Conservation (phyloP, 2,329 filamentous ascomycete species). For the Colletotrichum incanum region DNA sequence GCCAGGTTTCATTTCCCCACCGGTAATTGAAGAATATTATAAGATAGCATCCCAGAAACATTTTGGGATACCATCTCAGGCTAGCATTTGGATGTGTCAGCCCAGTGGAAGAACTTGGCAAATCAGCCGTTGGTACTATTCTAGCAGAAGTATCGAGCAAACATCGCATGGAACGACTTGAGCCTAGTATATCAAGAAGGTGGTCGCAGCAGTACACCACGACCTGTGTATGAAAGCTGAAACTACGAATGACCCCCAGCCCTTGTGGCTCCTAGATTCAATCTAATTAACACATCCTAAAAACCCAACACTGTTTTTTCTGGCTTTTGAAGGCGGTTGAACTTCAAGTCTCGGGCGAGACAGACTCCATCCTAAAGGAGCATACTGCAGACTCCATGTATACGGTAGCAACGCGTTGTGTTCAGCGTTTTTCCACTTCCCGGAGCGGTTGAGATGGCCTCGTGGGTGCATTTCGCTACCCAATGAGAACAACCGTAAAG, state of each 20-base stretch:
- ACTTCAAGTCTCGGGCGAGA: neutral
- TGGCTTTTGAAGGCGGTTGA: neutral
- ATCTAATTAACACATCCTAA: neutral
- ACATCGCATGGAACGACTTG: neutral
- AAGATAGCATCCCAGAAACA: neutral
- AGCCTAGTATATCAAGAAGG: neutral
- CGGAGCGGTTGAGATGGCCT: neutral
- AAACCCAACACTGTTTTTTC: neutral
- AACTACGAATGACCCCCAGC: no score
- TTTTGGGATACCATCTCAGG: neutral
- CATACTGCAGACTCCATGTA: accelerated
- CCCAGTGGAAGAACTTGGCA: neutral
- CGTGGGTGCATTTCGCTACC: neutral
- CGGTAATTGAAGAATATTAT: neutral
- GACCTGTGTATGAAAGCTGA: neutral
- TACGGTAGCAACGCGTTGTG: neutral
- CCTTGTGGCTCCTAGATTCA: no score
- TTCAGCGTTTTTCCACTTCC: neutral
- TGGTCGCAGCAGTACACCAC: neutral
- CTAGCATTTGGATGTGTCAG: neutral
- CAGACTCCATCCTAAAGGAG: neutral
- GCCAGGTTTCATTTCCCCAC: neutral
- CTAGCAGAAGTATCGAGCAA: neutral
- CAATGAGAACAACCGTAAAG: neutral
- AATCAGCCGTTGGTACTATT: neutral